Evolutionary conservation across 1,284 basidiomycete species (phyloP), one percentile per base, ranked within the genome.

Genomic region (Erythrobasidium hasegawianum): DNA sequence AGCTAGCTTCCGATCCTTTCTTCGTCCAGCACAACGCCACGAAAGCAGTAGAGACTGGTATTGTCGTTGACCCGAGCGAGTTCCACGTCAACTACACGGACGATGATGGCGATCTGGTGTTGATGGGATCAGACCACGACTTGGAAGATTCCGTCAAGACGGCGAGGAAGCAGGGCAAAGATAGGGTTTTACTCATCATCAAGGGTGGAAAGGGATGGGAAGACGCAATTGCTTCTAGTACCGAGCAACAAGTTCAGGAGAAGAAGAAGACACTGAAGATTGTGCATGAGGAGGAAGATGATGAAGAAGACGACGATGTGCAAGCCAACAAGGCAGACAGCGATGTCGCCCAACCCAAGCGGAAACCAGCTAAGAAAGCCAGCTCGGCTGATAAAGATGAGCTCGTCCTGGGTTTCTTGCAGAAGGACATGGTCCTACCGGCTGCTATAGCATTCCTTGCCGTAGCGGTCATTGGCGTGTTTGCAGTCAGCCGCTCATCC

Each of bases 391-490:
- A 45, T 57, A 76, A 62, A 59, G 83, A 84, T 27, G 87, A 88
- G 38, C 69, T 78, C 41, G 81, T 89, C 43, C 84, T 88, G 78
- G 93, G 95, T 16, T 70, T 79, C 38, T 85, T 98, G 62, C 91
- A 93, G 11, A 92, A 94, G 79, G 95, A 99, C 73, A 74, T 97
- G 68, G 79, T 97, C 40, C 81, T 99, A n/a, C 95, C 95, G 24
- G 95, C 94, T 0, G 94, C 92, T 71, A 93, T 99, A 74, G 95
- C 91, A 16, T 93, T 90, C 70, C 81, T 98, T 67, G 93, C 94
- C 55, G 87, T 90, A 24, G 90, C 89, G 58, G 94, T 97, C 71
- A 79, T 93, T 60, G 86, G 85, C 39, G 85, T 96, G 29, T 97
- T 97, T 52, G 69, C 70, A 24, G 22, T 70, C n/a, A 47, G 54